Evolutionary conservation across 257 asterid species (phyloP).

Genomic region (Linderniella brevidens): DNA sequence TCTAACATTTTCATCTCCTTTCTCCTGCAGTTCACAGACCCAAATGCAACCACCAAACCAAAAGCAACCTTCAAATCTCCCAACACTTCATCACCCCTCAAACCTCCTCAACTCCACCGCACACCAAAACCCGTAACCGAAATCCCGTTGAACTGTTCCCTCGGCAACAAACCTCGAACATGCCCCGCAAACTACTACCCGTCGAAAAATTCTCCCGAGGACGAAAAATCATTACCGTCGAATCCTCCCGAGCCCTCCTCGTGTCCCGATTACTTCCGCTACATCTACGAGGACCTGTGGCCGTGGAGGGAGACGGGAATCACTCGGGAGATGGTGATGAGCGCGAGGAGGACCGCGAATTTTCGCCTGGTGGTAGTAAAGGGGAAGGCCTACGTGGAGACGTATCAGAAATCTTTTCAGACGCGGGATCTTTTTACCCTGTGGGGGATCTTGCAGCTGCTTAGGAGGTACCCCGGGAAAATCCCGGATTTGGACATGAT

Average conservation of each 20-base stretch:
- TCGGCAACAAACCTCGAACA: constrained; percentile 15
- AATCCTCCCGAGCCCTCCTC: constrained; percentile 9
- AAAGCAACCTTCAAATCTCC: constrained; percentile 10
- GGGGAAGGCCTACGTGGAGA: constrained; percentile 52
- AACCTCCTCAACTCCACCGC: constrained; percentile 8
- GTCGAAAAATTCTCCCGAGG: constrained; percentile 4
- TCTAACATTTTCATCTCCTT: constrained; percentile 4
- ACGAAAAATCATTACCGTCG: not conserved
- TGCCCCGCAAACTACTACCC: constrained; percentile 55
- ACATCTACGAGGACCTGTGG: constrained; percentile 58
- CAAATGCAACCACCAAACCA: constrained; percentile 14
- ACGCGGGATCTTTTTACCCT: constrained; percentile 47
- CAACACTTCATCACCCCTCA: constrained; percentile 1
- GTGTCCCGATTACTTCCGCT: constrained; percentile 64
- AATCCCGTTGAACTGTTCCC: constrained; percentile 41
- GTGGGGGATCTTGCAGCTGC: constrained; percentile 71
- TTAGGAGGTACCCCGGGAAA: constrained; percentile 55
- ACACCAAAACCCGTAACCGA: constrained; percentile 14
- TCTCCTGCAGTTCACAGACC: constrained; percentile 22
- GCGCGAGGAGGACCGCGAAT: constrained; percentile 38
- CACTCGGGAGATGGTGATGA: constrained; percentile 36
- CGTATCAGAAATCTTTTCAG: constrained; percentile 31
- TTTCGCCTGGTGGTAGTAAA: constrained; percentile 44
- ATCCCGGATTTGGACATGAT: constrained; percentile 64
- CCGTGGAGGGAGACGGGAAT: constrained; percentile 61